These are phyloP conservation scores for Talaromyces amestolkiae DNA, from an alignment of 2,329 filamentous ascomycete species.

Conservation along the genomic window DNA sequence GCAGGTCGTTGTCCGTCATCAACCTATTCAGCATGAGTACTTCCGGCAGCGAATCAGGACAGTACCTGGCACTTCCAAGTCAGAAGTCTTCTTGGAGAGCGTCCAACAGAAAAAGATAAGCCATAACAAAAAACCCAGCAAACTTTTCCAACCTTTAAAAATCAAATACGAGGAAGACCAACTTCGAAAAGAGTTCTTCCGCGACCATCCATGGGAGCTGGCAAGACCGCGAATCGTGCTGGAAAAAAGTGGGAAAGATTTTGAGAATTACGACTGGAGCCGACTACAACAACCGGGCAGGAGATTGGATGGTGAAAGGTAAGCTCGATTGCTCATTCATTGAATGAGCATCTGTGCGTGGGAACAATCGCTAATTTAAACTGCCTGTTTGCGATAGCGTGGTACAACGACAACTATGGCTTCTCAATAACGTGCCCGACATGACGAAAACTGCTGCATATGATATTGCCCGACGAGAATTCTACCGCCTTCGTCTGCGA, in stretches of 20 bases:
- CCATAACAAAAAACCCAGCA: slow-evolving; percentile 63
- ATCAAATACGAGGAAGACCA: slow-evolving; percentile 81
- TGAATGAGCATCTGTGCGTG: background rate
- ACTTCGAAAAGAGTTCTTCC: slow-evolving; percentile 78
- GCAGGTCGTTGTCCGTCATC: slow-evolving; percentile 59
- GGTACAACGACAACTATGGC: slow-evolving; percentile 83
- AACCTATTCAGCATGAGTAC: slow-evolving; percentile 48
- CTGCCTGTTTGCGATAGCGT: slow-evolving; percentile 60
- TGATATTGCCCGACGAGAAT: slow-evolving; percentile 82
- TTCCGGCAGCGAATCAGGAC: slow-evolving; percentile 40
- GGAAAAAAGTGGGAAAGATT: slow-evolving; percentile 81
- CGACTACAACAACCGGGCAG: slow-evolving; percentile 71
- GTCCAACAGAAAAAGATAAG: slow-evolving; percentile 39
- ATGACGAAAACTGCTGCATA: slow-evolving; percentile 71
- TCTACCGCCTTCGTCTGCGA: slow-evolving; percentile 78
- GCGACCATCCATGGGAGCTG: slow-evolving; percentile 95
- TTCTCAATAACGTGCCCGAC: slow-evolving; percentile 64
- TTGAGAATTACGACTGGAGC: slow-evolving; percentile 75
- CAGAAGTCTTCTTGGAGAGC: slow-evolving; percentile 37
- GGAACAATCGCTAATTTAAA: background rate
- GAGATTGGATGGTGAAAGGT: slow-evolving; percentile 82
- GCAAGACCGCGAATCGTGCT: slow-evolving; percentile 81
- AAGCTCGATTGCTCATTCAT: slow-evolving; percentile 26
- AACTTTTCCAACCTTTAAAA: slow-evolving; percentile 74
- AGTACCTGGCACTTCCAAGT: slow-evolving; percentile 28